Base-by-base conservation (phyloP, 345 rosid species). In the Viola odorata region DNA sequence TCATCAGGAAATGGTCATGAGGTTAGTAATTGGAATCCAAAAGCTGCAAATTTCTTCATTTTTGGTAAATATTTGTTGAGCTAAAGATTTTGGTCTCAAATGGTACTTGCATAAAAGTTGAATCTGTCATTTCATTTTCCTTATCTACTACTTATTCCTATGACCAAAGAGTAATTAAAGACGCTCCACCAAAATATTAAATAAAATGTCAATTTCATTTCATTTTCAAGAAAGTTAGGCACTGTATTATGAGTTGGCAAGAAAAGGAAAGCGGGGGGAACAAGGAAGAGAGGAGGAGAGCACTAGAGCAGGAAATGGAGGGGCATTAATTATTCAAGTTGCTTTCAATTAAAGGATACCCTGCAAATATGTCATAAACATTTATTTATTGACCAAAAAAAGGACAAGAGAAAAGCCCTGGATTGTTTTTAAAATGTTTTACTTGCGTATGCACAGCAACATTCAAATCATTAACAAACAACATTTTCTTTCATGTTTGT, bases 1-100 rank as follows among this genome's bases (percentile, higher is more conserved):
- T 62, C 77, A 12, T 5, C 64, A 45, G 69, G 65, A 50, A 41
- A 9, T 7, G 77, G 77, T 47, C 77, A 73, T 53, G 77, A 73
- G 72, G 77, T 73, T 16, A 40, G 68, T 40, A 45, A 5, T 5
- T 4, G 13, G 15, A 39, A 12, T 12, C 7, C 15, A 38, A 8
- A 7, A 14, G 32, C 36, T 10, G 32, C 16, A 60, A 40, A 49
- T 44, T 11, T 1, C 8, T 3, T 17, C 8, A 45, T 36, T 45
- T 12, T 32, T 45, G 12, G 51, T 11, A 36, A 42, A 7, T 9
- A 10, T 15, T 23, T 7, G 11, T 6, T 4, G 4, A 47, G 3
- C n/a, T 9, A 47, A 47, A 47, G 3, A 4, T 10, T n/a, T 10
- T 47, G 4, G 50, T 3, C 12, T 44, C 47, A 11, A 6, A 44